Percentiles rank a stretch among this genome's conserved stretches.
These are phyloP conservation scores for Canna indica DNA, from an alignment of 176 grass and related monocot genomes.

Conservation along the genomic window DNA sequence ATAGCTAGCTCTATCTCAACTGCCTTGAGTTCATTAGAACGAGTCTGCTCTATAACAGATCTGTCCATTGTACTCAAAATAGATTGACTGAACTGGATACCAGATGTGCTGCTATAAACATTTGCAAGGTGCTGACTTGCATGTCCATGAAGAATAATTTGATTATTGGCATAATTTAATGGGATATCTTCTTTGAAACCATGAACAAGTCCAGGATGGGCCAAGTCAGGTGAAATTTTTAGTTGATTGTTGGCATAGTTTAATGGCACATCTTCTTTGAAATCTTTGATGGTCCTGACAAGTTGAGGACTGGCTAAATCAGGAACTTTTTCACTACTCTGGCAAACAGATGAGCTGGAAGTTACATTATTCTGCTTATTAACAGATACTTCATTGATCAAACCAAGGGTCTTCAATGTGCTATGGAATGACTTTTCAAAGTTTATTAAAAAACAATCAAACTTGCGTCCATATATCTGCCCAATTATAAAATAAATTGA, in stretches of 20 bases:
- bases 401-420: conserved; percentile 74
- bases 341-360: conserved; percentile 26
- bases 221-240: background rate
- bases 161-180: conserved; percentile 11
- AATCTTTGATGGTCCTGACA: conserved; percentile 21
- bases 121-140: conserved; percentile 33
- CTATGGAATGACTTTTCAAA: conserved; percentile 96
- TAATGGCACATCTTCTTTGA: background rate
- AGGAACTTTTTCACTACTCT: conserved; percentile 15
- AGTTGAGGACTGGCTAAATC: background rate
- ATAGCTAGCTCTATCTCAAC: conserved; percentile 66
- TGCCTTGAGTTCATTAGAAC: conserved; percentile 78
- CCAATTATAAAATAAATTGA: conserved; percentile 16
- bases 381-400: conserved; percentile 47
- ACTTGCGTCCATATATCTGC: conserved; percentile 82
- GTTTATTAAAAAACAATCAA: conserved; percentile 62
- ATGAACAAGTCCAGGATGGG: background rate
- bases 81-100: conserved; percentile 23
- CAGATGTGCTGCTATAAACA: conserved; percentile 23
- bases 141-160: conserved; percentile 34
- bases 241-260: background rate
- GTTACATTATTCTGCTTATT: conserved; percentile 18
- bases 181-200: background rate
- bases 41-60: conserved; percentile 63
- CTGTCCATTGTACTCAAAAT: conserved; percentile 59